Percentiles rank a stretch among this genome's conserved stretches.
Evolutionary conservation across 208 protist species (phyloP).

Genomic region (Trypanosoma caninum): DNA sequence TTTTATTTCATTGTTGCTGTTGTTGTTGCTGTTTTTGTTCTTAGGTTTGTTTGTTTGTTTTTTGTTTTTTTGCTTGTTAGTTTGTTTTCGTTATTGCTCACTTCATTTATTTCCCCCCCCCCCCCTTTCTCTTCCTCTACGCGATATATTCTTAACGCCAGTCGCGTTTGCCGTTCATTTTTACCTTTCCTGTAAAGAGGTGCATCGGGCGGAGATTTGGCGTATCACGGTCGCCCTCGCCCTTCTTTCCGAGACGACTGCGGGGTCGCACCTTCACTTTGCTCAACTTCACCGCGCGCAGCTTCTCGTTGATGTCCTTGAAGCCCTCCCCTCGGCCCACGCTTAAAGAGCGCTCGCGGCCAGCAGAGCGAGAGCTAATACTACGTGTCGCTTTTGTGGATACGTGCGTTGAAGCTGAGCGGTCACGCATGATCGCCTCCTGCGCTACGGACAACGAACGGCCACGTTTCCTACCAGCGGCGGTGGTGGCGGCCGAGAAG

Average conservation of each 20-base stretch:
- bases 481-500: constrained; percentile 29
- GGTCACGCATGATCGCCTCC: constrained; percentile 74
- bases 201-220: constrained; percentile 96
- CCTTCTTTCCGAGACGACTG: constrained; percentile 73
- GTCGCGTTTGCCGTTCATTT: constrained; percentile 83
- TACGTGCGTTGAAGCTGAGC: constrained; percentile 69
- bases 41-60: too few species aligned
- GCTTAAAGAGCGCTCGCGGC: constrained; percentile 70
- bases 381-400: constrained; percentile 82
- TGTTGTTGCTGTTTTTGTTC: too few species aligned
- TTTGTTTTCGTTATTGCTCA: neutral
- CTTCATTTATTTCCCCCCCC: neutral
- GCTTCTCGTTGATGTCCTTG: constrained; percentile 87
- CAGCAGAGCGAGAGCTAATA: constrained; percentile 63
- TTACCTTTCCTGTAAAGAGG: constrained; percentile 98
- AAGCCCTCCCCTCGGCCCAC: constrained; percentile 84
- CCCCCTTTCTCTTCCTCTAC: neutral
- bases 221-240: constrained; percentile 95
- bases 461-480: constrained; percentile 47
- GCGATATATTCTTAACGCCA: constrained; percentile 49
- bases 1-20: too few species aligned
- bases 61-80: constrained; percentile 3
- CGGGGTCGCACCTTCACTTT: constrained; percentile 72
- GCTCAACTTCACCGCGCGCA: constrained; percentile 86
- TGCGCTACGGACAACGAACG: constrained; percentile 81